phyloP scores from a whole-genome alignment of 805 yeast genomes.

The Lipomyces yamadae region DNA sequence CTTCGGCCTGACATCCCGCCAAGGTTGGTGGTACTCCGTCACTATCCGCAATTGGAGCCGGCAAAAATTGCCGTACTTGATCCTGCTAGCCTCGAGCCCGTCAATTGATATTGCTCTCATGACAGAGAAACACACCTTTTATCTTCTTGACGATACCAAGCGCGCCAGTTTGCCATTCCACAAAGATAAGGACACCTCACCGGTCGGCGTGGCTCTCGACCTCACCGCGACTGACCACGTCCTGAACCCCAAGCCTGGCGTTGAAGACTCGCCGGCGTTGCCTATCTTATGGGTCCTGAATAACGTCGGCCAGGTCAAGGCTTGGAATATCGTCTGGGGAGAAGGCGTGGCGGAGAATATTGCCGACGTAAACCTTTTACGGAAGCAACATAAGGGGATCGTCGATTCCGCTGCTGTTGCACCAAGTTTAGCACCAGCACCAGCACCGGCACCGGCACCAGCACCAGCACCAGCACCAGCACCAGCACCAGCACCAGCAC shows the following conservation, averaged over 20 bases:
- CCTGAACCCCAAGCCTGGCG: slow-evolving; percentile 59
- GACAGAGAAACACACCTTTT: slow-evolving; percentile 48
- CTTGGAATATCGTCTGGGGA: slow-evolving; percentile 69
- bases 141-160: slow-evolving; percentile 67
- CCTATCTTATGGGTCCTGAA: slow-evolving; percentile 70
- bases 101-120: slow-evolving; percentile 66
- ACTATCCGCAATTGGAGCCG: slow-evolving; percentile 38
- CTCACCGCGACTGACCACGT: slow-evolving; percentile 53
- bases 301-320: slow-evolving; percentile 62
- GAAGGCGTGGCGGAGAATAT: slow-evolving; percentile 52
- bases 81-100: slow-evolving; percentile 62
- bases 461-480: neutral
- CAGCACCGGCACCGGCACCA: neutral
- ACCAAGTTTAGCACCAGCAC: neutral
- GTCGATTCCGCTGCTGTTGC: neutral
- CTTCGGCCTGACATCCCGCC: slow-evolving; percentile 40
- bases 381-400: slow-evolving; percentile 8
- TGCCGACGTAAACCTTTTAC: slow-evolving; percentile 12
- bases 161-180: slow-evolving; percentile 76
- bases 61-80: slow-evolving; percentile 39
- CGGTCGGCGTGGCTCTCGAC: slow-evolving; percentile 73
- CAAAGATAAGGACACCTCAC: slow-evolving; percentile 69
- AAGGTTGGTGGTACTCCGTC: slow-evolving; percentile 40
- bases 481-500: neutral
- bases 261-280: slow-evolving; percentile 62